Evolutionary conservation across 2,329 filamentous ascomycete genomes (phyloP).

Genomic region (Coleophoma crateriformis): DNA sequence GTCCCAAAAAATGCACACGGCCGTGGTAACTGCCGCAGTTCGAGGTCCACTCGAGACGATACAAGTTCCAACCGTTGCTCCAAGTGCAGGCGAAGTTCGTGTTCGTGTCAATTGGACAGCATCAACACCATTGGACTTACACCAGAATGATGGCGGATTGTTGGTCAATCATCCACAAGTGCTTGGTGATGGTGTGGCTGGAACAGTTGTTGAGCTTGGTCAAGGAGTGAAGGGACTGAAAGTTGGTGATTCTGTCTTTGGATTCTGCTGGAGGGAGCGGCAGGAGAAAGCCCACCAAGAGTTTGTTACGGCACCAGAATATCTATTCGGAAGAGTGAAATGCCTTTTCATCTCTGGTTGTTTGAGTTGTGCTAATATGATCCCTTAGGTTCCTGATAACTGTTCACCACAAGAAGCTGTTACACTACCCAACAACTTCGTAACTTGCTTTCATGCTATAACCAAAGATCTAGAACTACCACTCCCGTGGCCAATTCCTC

Average conservation of each 20-base stretch:
- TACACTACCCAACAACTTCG: slow-evolving; percentile 50
- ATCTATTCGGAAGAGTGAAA: slow-evolving; percentile 37
- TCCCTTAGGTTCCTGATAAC: slow-evolving; percentile 31
- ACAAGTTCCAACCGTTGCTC: slow-evolving; percentile 24
- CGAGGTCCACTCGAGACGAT: slow-evolving; percentile 29
- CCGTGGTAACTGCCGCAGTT: slow-evolving; percentile 32
- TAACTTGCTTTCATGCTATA: slow-evolving; percentile 53
- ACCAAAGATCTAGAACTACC: slow-evolving; percentile 44
- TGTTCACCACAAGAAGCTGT: slow-evolving; percentile 37
- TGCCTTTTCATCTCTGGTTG: slow-evolving; percentile 19
- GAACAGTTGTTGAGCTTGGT: slow-evolving; percentile 46
- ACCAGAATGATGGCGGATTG: slow-evolving; percentile 55
- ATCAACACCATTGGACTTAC: slow-evolving; percentile 55
- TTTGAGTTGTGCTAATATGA: slow-evolving; percentile 7
- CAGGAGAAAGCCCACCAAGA: slow-evolving; percentile 50
- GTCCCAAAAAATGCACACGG: slow-evolving; percentile 27
- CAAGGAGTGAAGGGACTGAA: slow-evolving; percentile 34
- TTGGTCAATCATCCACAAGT: slow-evolving; percentile 44
- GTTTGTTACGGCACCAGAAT: slow-evolving; percentile 45
- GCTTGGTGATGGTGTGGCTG: slow-evolving; percentile 45
- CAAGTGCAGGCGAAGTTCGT: slow-evolving; percentile 38
- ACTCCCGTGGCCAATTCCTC: slow-evolving; percentile 45
- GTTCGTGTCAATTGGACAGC: slow-evolving; percentile 52
- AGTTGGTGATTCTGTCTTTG: slow-evolving; percentile 50
- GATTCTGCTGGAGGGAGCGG: slow-evolving; percentile 42